Evolutionary conservation across 73 alveolate species (phyloP).

Genomic region (Halteria grandinella): DNA sequence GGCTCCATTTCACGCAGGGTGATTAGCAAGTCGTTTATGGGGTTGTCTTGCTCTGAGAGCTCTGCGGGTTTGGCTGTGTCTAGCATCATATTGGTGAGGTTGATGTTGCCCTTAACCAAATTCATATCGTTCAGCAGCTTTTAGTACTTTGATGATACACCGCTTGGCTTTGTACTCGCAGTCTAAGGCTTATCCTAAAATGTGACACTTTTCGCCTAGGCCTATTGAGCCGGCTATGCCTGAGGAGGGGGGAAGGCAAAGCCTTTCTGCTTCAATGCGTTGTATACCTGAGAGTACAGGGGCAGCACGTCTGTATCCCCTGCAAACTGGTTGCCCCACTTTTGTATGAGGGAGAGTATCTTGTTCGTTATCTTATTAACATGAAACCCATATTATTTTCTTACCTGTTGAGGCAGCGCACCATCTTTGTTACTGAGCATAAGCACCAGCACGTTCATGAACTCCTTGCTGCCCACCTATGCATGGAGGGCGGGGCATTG

Average conservation of each 20-base stretch:
- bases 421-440: conserved; percentile 70
- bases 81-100: conserved; percentile 64
- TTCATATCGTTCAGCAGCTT: conserved; percentile 59
- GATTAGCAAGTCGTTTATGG: conserved; percentile 49
- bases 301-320: conserved; percentile 80
- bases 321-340: conserved; percentile 87
- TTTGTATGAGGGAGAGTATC: conserved; percentile 71
- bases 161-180: too few relatives aligned
- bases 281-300: conserved; percentile 77
- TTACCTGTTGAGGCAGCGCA: conserved; percentile 63
- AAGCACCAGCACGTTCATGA: conserved; percentile 72
- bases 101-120: conserved; percentile 59
- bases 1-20: conserved; percentile 64
- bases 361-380: conserved; percentile 56
- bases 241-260: conserved; percentile 72
- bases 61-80: conserved; percentile 66
- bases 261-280: conserved; percentile 70
- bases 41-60: conserved; percentile 42
- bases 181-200: neutral
- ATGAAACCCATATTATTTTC: neutral
- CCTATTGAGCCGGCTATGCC: conserved; percentile 7
- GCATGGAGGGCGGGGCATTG: conserved; percentile 68
- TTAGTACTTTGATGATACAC: conserved; percentile 30
- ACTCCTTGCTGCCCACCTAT: conserved; percentile 74
- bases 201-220: conserved; percentile 1